Evolutionary conservation across 768 basidiomycete genomes (phyloP), one percentile per base, ranked within the genome.

Genomic region (Xerocomellus amylosporus): DNA sequence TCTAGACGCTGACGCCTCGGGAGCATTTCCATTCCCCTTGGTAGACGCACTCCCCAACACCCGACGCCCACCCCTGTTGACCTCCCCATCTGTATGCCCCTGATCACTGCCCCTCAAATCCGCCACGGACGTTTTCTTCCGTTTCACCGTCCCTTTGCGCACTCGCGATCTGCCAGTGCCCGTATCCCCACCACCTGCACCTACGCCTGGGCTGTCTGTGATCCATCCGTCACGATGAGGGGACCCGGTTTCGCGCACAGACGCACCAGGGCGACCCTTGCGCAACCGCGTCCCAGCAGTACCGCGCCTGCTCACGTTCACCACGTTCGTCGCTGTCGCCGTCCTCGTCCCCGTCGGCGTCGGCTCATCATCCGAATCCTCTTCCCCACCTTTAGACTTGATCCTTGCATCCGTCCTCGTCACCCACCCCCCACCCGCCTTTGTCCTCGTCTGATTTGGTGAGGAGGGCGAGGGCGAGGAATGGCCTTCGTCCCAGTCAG

Each of bases 81-180:
- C 33, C 26, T 69, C 69, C 0, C 63, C 65, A 46, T 69, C 68
- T 17, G 69, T 67, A 41, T 71, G 62, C 4, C 68, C 68, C 6
- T 62, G 64, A 8, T 67, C 63, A 13, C 43, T 53, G 9, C 69
- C 67, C 47, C 60, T 63, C 53, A 69, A 17, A 15, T 69, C 63
- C 0, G 67, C 63, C 40, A 71, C 58, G 4, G 62, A 66, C 8
- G 46, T 57, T 26, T 58, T 71, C 51, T 42, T 56, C 2, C 47
- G 63, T 14, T 48, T 63, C 30, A 39, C 28, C 13, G 26, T 58
- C 8, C 54, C 48, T 2, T 51, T 45, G 14, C 49, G 49, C 9
- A 47, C 44, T n/a, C 49, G 57, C 30, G 46, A 44, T 39, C 40
- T 46, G 8, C n/a, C 47, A 0, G 26, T 3, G 1, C 26, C 8